phyloP scores from a whole-genome alignment of 2,329 filamentous ascomycete genomes.

The Verticillium nubilum region DNA sequence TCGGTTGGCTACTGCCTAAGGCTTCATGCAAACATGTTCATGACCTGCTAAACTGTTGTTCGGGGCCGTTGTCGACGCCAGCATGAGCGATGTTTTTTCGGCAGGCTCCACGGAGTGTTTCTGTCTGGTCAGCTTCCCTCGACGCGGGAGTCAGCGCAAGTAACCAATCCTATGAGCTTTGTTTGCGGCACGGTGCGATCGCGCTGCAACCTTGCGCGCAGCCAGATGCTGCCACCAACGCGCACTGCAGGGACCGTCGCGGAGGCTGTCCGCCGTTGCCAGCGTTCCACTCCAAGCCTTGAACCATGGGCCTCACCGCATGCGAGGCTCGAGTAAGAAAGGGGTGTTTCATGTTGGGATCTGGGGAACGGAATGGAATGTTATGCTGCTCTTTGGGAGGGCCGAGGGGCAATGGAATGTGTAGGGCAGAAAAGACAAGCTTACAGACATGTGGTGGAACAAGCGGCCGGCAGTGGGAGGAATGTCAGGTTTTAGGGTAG shows the following conservation, averaged over 20 bases:
- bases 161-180: background rate
- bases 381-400: background rate
- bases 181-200: background rate
- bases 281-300: background rate
- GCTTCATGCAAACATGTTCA: too few species aligned
- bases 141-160: too few species aligned
- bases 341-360: background rate
- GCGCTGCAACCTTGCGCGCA: background rate
- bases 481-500: background rate
- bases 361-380: constrained; percentile 2
- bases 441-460: background rate
- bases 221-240: background rate
- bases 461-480: background rate
- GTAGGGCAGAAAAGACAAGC: background rate
- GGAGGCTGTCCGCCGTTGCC: background rate
- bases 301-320: background rate
- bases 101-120: too few species aligned
- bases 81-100: too few species aligned
- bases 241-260: background rate
- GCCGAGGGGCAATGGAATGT: background rate
- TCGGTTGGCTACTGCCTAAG: too few species aligned
- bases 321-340: constrained; percentile 1
- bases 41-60: too few species aligned
- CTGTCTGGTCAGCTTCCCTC: too few species aligned
- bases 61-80: too few species aligned